A percentile compares a stretch with the other conserved stretches of the same genome.
Conservation (phyloP, 805 yeast genomes). For the Saccharomycopsis sp. region DNA sequence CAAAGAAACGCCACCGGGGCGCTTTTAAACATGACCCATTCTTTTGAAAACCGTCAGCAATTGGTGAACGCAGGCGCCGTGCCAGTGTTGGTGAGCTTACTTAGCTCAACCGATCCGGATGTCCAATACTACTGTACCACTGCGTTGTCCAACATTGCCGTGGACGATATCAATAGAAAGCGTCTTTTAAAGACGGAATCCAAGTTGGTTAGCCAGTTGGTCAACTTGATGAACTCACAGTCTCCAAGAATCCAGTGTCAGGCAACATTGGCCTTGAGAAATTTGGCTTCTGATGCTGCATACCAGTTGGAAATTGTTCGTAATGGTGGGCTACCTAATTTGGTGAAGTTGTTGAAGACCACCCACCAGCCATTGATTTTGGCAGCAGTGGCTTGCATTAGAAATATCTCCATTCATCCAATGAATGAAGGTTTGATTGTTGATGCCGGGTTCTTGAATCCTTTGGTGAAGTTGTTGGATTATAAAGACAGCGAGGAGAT, state of each 20-base stretch:
- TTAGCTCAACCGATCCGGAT: constrained; percentile 84
- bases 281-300: constrained; percentile 90
- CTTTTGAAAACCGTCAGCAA: constrained; percentile 92
- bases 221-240: constrained; percentile 84
- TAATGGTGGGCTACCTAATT: constrained; percentile 90
- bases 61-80: constrained; percentile 97
- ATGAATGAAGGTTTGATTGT: constrained; percentile 90
- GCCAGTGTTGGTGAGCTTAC: constrained; percentile 83
- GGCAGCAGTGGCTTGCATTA: constrained; percentile 96
- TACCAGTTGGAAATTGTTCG: constrained; percentile 94
- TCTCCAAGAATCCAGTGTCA: constrained; percentile 96
- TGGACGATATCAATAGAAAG: constrained; percentile 84
- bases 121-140: constrained; percentile 98
- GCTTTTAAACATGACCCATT: constrained; percentile 93
- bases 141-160: constrained; percentile 93
- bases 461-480: constrained; percentile 77
- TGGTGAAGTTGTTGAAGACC: constrained; percentile 82
- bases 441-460: constrained; percentile 92
- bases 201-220: constrained; percentile 77
- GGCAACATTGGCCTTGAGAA: constrained; percentile 92
- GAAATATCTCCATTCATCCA: constrained; percentile 95
- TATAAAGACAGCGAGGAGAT: constrained; percentile 89
- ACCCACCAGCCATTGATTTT: constrained; percentile 85
- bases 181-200: constrained; percentile 89
- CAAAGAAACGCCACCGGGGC: constrained; percentile 99